phyloP scores from a whole-genome alignment of 768 basidiomycete genomes.

The Rhizopogon vinicolor region DNA sequence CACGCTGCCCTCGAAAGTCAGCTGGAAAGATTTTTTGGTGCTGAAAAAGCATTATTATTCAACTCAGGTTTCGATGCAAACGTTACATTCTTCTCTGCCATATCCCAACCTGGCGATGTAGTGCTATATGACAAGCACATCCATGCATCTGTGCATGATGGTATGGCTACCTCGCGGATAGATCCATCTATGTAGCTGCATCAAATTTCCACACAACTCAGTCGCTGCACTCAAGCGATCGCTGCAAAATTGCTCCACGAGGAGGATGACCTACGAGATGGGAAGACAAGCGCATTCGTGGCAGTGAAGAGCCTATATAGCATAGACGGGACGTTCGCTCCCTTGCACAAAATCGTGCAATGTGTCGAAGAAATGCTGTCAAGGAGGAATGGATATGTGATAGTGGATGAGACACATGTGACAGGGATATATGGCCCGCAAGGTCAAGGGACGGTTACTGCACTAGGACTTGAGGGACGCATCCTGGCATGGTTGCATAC shows the following conservation, averaged over 20 bases:
- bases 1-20: slow-evolving; percentile 73
- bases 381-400: slow-evolving; percentile 57
- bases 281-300: slow-evolving; percentile 58
- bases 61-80: slow-evolving; percentile 95
- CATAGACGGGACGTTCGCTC: slow-evolving; percentile 94
- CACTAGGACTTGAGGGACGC: slow-evolving; percentile 63
- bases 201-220: slow-evolving; percentile 73
- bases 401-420: slow-evolving; percentile 93
- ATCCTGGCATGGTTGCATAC: slow-evolving; percentile 52
- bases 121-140: slow-evolving; percentile 84
- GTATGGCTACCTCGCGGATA: slow-evolving; percentile 64
- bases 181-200: slow-evolving; percentile 24
- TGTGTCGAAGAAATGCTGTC: slow-evolving; percentile 60
- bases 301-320: slow-evolving; percentile 89
- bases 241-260: slow-evolving; percentile 37
- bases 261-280: slow-evolving; percentile 31
- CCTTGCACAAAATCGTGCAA: slow-evolving; percentile 61
- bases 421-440: slow-evolving; percentile 83
- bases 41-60: slow-evolving; percentile 72
- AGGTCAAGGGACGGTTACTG: slow-evolving; percentile 70
- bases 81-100: slow-evolving; percentile 74
- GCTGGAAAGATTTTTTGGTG: slow-evolving; percentile 56
- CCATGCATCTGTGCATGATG: slow-evolving; percentile 90
- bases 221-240: slow-evolving; percentile 41
- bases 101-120: slow-evolving; percentile 76